Evolutionary conservation across 441 rosid genomes (phyloP).

Genomic region (Gossypium armourianum): DNA sequence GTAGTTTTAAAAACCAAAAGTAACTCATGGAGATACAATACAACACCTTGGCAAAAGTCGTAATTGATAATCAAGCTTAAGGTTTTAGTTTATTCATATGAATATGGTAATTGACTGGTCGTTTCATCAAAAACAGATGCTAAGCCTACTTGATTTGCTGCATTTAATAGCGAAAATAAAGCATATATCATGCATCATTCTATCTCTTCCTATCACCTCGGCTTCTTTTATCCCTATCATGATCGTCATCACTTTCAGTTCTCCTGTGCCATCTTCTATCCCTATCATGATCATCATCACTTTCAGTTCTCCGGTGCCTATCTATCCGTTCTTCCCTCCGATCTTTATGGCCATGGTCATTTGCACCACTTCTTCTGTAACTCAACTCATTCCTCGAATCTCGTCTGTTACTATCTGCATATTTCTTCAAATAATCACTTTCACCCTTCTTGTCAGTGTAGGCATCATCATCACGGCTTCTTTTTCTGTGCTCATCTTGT

Average conservation of each 20-base stretch:
- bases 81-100: background rate
- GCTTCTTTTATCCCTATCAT: conserved; percentile 22
- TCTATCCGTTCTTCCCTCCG: conserved; percentile 20
- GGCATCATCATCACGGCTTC: conserved; percentile 12
- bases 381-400: conserved; percentile 11
- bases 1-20: background rate
- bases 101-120: background rate
- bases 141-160: background rate
- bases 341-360: conserved; percentile 16
- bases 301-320: conserved; percentile 9
- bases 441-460: conserved; percentile 20
- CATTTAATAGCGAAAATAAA: background rate
- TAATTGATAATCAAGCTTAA: background rate
- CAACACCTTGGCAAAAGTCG: background rate
- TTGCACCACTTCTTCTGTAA: conserved; percentile 18
- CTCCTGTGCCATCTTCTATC: conserved; percentile 19
- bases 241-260: conserved; percentile 12
- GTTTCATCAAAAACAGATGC: background rate
- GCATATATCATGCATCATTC: background rate
- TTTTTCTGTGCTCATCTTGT: conserved; percentile 16
- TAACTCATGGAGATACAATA: too few species aligned
- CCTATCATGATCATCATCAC: conserved; percentile 15
- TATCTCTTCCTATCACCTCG: conserved; percentile 22
- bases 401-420: conserved; percentile 19
- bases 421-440: conserved; percentile 19